Base-by-base conservation (phyloP, 768 basidiomycete genomes). In the Scleroderma bovista region DNA sequence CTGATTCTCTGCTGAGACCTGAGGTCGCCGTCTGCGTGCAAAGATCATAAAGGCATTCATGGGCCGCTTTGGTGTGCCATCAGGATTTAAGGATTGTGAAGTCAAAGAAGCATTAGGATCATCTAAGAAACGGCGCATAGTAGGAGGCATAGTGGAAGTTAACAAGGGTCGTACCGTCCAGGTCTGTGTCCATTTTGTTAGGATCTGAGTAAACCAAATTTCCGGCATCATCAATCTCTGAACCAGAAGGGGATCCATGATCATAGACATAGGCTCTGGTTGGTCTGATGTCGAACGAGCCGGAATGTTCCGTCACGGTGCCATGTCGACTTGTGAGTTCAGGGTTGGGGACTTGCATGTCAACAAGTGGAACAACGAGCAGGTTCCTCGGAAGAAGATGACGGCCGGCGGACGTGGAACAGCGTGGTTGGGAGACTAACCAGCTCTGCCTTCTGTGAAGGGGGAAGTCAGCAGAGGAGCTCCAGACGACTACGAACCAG, bases 11-110 rank as follows among this genome's bases (percentile, higher is more conserved):
- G 86, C 81, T 8, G 86, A 82, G 31, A 93, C 87, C 65, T 93
- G 86, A 16, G 89, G 89, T 38, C 89, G 73, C 50, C 89, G 77
- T 46, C 84, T 77, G 20, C 89, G 80, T 53, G 90, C 89, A 59
- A 91, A 93, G 52, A 93, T 92, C 89, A 93, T 92, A 72, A 93
- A 93, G 19, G 89, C 89, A 65, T 93, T 93, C 89, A 93, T 92
- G 31, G 89, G 89, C 12, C 89, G 82, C 64, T 91, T 91, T 22
- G 89, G 89, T 42, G 88, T 91, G 23, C 89, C 89, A 58, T 93
- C 89, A 2, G 86, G 75, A 64, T 93, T 93, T 50, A 92, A 76
- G 13, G 86, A 83, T 67, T 92, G 89, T 3, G 79, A 80, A 17
- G 83, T 91, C 63, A 90, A 67, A 2, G 83, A 70, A 43, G 61